phyloP scores from a whole-genome alignment of 2,329 filamentous ascomycete genomes.

The Cordyceps fumosorosea region DNA sequence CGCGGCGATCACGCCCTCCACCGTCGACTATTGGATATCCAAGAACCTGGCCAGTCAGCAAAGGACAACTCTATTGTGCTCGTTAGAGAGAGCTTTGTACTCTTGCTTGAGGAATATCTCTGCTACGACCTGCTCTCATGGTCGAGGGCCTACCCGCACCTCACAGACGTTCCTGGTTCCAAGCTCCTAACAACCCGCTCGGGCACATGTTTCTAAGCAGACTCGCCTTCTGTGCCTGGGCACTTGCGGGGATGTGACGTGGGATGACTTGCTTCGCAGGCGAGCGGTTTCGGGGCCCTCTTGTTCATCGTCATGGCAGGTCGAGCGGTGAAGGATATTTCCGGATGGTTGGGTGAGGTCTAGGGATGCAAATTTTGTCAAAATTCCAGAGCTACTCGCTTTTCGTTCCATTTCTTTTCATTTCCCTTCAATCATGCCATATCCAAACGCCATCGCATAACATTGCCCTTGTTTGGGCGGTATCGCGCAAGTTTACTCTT shows the following conservation, averaged over 20 bases:
- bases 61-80: background rate
- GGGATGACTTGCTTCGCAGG: background rate
- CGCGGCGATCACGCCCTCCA: background rate
- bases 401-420: background rate
- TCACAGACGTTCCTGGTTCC: background rate
- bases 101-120: background rate
- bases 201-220: background rate
- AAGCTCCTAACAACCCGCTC: background rate
- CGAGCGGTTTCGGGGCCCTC: background rate
- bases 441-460: background rate
- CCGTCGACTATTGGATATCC: background rate
- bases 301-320: background rate
- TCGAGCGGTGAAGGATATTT: background rate
- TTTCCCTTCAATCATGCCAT: background rate
- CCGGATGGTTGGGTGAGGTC: background rate
- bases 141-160: background rate
- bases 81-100: background rate
- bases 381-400: background rate
- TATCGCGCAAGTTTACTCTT: too few species aligned
- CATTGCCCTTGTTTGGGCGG: too few species aligned
- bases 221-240: background rate
- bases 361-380: background rate
- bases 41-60: background rate
- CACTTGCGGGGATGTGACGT: background rate
- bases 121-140: background rate